phyloP scores from a whole-genome alignment of 345 rosid genomes.

The Sapria himalayana region DNA sequence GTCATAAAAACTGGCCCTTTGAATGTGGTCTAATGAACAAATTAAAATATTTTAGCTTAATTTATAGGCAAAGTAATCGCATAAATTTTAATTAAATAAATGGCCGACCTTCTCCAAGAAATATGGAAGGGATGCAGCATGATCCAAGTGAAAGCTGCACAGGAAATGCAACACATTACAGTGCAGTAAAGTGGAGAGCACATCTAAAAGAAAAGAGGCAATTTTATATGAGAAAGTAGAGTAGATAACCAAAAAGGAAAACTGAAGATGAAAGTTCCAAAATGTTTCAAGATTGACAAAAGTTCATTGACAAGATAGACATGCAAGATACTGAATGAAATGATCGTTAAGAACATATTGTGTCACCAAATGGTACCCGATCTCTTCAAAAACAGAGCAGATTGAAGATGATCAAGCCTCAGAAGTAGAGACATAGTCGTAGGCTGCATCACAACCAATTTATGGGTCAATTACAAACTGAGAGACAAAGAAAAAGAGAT shows the following conservation, averaged over 20 bases:
- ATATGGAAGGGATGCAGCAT: conserved; percentile 91
- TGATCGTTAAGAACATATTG: too few species aligned
- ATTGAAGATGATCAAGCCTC: too few species aligned
- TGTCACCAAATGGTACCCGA: too few species aligned
- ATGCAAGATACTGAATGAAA: too few species aligned
- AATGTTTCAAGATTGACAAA: too few species aligned
- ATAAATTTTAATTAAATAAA: conserved; percentile 1
- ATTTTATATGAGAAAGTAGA: not conserved
- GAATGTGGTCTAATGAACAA: conserved; percentile 52
- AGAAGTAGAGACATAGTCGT: too few species aligned
- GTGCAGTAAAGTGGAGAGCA: not conserved
- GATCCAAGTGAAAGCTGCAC: conserved; percentile 98
- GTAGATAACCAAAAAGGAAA: not conserved
- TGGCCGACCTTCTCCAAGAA: conserved; percentile 70
- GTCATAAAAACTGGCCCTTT: conserved; percentile 89
- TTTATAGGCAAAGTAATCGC: too few species aligned
- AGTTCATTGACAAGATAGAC: too few species aligned
- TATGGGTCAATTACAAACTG: too few species aligned
- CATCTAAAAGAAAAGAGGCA: not conserved
- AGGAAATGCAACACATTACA: conserved; percentile 1
- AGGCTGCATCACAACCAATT: too few species aligned
- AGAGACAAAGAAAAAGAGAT: too few species aligned
- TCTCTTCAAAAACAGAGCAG: too few species aligned
- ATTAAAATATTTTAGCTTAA: conserved; percentile 4
- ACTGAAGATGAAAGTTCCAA: not conserved